Percentiles rank a stretch among this genome's conserved stretches.
phyloP scores from a whole-genome alignment of 805 yeast species.

The Yarrowia deformans region DNA sequence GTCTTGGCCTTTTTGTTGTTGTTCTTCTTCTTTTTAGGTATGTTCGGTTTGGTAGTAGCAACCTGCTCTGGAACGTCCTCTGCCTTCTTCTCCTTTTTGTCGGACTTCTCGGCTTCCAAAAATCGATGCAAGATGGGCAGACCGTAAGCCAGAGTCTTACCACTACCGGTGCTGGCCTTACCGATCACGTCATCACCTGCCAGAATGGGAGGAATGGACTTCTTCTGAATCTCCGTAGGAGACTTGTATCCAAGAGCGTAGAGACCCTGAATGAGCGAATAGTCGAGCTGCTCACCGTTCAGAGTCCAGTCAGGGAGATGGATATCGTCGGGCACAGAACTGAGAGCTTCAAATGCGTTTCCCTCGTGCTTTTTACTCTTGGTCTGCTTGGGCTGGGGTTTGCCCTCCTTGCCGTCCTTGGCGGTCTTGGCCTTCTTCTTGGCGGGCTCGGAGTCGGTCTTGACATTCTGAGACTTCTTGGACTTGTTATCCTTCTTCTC shows the following conservation, averaged over 20 bases:
- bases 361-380: conserved; percentile 15
- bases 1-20: background rate
- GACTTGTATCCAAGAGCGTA: conserved; percentile 60
- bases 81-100: background rate
- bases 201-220: conserved; percentile 75
- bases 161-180: conserved; percentile 97
- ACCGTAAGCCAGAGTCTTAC: conserved; percentile 96
- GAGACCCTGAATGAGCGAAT: conserved; percentile 66
- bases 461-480: background rate
- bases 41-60: background rate
- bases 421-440: background rate
- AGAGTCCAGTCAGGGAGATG: conserved; percentile 52
- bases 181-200: conserved; percentile 86
- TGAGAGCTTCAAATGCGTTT: conserved; percentile 43
- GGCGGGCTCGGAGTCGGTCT: background rate
- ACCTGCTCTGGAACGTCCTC: background rate
- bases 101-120: background rate
- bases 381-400: background rate
- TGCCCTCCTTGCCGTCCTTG: conserved; percentile 9
- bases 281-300: conserved; percentile 57
- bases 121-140: conserved; percentile 69
- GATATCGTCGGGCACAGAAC: conserved; percentile 42
- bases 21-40: background rate
- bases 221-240: conserved; percentile 87
- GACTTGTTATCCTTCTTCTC: conserved; percentile 44